Evolutionary conservation across 768 basidiomycete species (phyloP).

Genomic region (Bullera alba): DNA sequence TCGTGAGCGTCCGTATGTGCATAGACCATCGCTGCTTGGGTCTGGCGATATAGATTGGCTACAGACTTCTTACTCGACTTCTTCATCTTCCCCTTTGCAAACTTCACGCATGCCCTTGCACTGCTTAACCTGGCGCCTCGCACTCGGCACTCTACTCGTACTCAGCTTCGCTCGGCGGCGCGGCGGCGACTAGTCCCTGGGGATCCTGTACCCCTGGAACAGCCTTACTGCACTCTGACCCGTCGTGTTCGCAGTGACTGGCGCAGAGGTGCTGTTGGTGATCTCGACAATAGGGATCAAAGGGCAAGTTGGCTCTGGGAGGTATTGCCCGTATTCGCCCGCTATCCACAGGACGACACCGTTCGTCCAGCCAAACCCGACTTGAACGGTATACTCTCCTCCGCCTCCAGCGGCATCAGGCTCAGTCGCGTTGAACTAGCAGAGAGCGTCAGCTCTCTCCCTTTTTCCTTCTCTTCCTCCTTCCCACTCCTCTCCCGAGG

Average conservation of each 20-base stretch:
- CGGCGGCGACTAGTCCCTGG: too few relatives aligned
- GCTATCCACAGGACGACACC: conserved; percentile 43
- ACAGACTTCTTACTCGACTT: neutral
- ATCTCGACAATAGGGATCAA: conserved; percentile 38
- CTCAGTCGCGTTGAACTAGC: conserved; percentile 65
- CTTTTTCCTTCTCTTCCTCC: neutral
- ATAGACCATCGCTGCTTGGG: too few relatives aligned
- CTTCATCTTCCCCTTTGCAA: neutral
- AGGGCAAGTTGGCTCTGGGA: conserved; percentile 40
- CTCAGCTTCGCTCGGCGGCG: too few relatives aligned
- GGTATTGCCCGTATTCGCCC: conserved; percentile 42
- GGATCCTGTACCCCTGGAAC: neutral
- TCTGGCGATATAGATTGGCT: too few relatives aligned
- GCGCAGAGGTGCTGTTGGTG: conserved; percentile 16
- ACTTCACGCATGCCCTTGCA: too few relatives aligned
- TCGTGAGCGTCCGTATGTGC: too few relatives aligned
- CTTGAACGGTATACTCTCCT: conserved; percentile 66
- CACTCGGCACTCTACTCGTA: too few relatives aligned
- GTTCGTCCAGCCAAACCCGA: conserved; percentile 44
- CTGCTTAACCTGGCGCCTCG: too few relatives aligned
- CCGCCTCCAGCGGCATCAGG: conserved; percentile 50
- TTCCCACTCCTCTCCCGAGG: neutral
- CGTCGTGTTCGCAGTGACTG: neutral
- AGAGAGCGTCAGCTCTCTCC: neutral
- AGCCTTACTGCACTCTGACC: neutral